phyloP scores from a whole-genome alignment of 1,284 basidiomycete genomes.

The Microbotryomycetes sp. region DNA sequence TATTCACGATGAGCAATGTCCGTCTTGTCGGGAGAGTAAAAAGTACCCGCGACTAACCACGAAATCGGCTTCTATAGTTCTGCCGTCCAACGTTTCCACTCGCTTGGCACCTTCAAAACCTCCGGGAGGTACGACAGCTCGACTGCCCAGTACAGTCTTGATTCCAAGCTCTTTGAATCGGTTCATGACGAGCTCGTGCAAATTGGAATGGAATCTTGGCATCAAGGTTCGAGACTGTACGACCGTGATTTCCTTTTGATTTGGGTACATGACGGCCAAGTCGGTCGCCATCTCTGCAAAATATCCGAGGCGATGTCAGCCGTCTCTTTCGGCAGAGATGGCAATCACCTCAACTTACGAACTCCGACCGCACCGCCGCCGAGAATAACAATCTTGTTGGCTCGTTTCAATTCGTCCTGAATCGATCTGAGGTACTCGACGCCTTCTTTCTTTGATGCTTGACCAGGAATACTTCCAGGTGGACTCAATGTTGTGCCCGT shows the following conservation, averaged over 20 bases:
- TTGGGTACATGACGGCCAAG: conserved; percentile 54
- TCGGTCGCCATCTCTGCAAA: conserved; percentile 55
- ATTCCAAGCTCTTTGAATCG: conserved; percentile 41
- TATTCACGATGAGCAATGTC: no score
- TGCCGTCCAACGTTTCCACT: conserved; percentile 45
- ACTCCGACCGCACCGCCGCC: conserved; percentile 47
- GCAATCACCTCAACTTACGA: conserved; percentile 13
- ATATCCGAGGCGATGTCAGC: neutral
- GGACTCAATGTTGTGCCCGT: conserved; percentile 36
- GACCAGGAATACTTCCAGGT: conserved; percentile 36
- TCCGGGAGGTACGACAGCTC: conserved; percentile 39
- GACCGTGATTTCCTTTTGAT: conserved; percentile 52
- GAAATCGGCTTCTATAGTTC: conserved; percentile 55
- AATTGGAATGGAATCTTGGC: conserved; percentile 52
- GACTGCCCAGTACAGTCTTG: conserved; percentile 38
- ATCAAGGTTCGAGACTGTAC: conserved; percentile 58
- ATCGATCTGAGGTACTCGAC: conserved; percentile 38
- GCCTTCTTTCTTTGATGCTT: conserved; percentile 16
- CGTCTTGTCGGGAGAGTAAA: neutral
- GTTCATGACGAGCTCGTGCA: conserved; percentile 47
- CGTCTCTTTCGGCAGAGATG: no score
- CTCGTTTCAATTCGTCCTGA: conserved; percentile 36
- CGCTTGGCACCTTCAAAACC: conserved; percentile 31
- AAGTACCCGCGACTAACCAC: conserved; percentile 46
- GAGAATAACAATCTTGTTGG: conserved; percentile 42